Conservation (phyloP, 352 stramenopile genomes). For the Globisporangium lucens region DNA sequence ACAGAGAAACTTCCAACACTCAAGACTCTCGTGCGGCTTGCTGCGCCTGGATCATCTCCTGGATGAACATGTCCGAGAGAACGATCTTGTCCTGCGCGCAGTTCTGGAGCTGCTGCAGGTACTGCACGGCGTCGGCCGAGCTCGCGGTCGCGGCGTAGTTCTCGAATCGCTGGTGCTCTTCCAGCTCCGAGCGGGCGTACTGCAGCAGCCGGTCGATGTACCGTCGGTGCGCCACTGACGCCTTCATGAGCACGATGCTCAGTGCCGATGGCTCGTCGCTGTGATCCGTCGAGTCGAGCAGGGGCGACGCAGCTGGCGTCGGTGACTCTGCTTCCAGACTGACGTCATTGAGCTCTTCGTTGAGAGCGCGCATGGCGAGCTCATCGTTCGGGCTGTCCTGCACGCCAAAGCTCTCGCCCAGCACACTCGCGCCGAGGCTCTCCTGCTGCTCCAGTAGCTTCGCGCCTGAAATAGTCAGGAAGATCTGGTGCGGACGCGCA, state of each 20-base stretch:
- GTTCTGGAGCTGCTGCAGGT: constrained; percentile 85
- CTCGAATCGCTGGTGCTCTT: constrained; percentile 77
- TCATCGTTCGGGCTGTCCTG: constrained; percentile 27
- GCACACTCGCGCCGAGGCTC: constrained; percentile 18
- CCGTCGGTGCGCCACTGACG: constrained; percentile 62
- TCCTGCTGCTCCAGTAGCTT: constrained; percentile 55
- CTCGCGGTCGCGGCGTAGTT: constrained; percentile 71
- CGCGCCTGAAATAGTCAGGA: constrained; percentile 54
- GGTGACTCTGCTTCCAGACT: constrained; percentile 21
- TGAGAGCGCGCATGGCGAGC: constrained; percentile 21
- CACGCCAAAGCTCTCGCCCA: constrained; percentile 3
- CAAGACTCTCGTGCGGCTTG: constrained; percentile 78
- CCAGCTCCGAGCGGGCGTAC: constrained; percentile 61
- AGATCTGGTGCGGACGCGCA: constrained; percentile 70
- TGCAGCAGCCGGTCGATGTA: constrained; percentile 70
- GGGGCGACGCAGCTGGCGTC: constrained; percentile 21
- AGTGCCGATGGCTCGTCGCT: constrained; percentile 53
- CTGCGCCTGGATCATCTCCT: constrained; percentile 80
- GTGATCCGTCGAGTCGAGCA: constrained; percentile 24
- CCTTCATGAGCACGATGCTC: constrained; percentile 52
- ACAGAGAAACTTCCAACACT: constrained; percentile 3
- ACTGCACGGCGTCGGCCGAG: constrained; percentile 80
- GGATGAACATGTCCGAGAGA: constrained; percentile 82
- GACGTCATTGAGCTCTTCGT: constrained; percentile 23
- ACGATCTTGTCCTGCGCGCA: constrained; percentile 85